Conservation (phyloP, 1,139 yeast genomes). For the Geotrichum bryndzae region DNA sequence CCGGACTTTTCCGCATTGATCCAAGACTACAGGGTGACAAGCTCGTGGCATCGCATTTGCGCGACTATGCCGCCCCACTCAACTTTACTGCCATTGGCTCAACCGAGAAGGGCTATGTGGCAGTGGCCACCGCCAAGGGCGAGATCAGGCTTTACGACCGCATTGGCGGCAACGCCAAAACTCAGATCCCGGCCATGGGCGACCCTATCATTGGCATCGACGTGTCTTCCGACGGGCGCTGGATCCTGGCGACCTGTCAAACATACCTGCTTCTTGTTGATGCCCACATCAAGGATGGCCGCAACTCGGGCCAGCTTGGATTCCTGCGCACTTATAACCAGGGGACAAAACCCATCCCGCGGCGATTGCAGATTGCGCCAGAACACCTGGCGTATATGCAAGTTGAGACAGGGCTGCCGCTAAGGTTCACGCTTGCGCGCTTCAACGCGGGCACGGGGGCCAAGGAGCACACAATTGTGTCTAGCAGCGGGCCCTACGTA, state of each 20-base stretch:
- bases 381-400: constrained; percentile 66
- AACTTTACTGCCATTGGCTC: constrained; percentile 62
- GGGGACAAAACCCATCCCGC: constrained; percentile 64
- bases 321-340: constrained; percentile 62
- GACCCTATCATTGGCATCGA: constrained; percentile 64
- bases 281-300: constrained; percentile 55
- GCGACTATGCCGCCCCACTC: constrained; percentile 49
- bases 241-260: constrained; percentile 74
- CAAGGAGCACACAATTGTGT: constrained; percentile 64
- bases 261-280: constrained; percentile 66
- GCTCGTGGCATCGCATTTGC: constrained; percentile 49
- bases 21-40: constrained; percentile 63
- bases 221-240: constrained; percentile 72
- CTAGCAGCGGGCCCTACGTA: constrained; percentile 76
- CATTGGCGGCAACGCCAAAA: constrained; percentile 75
- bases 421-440: constrained; percentile 63
- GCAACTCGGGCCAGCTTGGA: constrained; percentile 42
- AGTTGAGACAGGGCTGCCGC: constrained; percentile 45
- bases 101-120: constrained; percentile 66
- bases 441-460: constrained; percentile 66
- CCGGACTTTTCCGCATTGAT: constrained; percentile 66
- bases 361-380: constrained; percentile 59
- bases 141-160: constrained; percentile 68
- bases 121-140: constrained; percentile 71
- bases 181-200: constrained; percentile 75